A percentile compares a stretch with the other conserved stretches of the same genome.
phyloP scores from a whole-genome alignment of 805 yeast species.

The Ogataea philodendri region DNA sequence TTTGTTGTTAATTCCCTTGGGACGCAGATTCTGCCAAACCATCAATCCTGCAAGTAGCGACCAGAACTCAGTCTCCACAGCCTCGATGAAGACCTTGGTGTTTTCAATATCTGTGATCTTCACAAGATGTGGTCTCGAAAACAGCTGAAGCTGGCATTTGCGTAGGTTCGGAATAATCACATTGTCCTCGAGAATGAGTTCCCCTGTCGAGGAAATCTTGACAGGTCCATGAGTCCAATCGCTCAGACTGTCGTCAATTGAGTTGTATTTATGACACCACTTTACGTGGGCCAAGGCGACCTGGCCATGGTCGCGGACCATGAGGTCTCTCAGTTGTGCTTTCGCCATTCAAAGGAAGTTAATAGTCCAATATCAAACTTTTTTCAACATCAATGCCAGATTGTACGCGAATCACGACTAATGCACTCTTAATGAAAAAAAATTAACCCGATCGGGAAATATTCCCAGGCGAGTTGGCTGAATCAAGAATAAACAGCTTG shows the following conservation, averaged over 20 bases:
- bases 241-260: constrained; percentile 1
- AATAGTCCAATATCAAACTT: not conserved
- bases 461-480: constrained; percentile 4
- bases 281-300: constrained; percentile 13
- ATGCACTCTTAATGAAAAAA: no score
- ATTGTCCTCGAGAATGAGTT: constrained; percentile 22
- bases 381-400: not conserved
- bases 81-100: constrained; percentile 30
- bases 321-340: constrained; percentile 1
- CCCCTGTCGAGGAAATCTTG: constrained; percentile 29
- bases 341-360: constrained; percentile 1
- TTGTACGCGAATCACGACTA: not conserved
- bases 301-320: constrained; percentile 17
- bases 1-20: constrained; percentile 46
- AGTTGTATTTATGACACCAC: constrained; percentile 25
- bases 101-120: constrained; percentile 40
- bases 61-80: constrained; percentile 23
- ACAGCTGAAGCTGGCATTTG: constrained; percentile 29
- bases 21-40: constrained; percentile 51
- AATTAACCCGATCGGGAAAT: constrained; percentile 4
- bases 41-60: constrained; percentile 40
- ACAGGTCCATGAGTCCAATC: constrained; percentile 27
- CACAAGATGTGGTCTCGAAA: constrained; percentile 35
- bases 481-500: not conserved
- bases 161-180: constrained; percentile 30